Conservation (phyloP, 352 stramenopile genomes). For the Bremia lactucae region DNA sequence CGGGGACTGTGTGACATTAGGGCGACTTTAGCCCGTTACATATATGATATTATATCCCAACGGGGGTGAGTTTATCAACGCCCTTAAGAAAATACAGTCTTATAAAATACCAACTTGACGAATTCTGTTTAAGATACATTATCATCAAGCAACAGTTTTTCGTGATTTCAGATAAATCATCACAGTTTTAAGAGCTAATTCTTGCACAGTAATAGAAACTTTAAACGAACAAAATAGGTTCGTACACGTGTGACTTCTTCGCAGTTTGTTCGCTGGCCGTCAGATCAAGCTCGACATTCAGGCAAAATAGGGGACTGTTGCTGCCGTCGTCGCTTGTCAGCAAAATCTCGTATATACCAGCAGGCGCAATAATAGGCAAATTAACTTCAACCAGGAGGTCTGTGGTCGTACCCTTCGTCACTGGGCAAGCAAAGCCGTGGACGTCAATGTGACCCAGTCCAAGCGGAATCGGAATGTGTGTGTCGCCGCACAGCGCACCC, state of each 20-base stretch:
- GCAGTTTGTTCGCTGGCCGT: constrained; percentile 20
- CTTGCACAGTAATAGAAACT: no score
- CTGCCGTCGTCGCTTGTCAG: constrained; percentile 44
- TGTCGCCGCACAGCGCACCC: constrained; percentile 67
- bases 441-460: constrained; percentile 81
- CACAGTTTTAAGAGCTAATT: no score
- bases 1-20: no score
- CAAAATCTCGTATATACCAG: constrained; percentile 75
- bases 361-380: constrained; percentile 63
- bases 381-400: constrained; percentile 76
- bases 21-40: no score
- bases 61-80: no score
- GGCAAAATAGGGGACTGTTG: constrained; percentile 52
- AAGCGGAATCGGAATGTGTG: constrained; percentile 65
- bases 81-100: no score
- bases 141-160: no score
- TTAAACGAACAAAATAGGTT: constrained; percentile 63
- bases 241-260: constrained; percentile 57
- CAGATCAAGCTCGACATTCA: constrained; percentile 68
- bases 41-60: no score
- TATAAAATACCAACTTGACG: no score
- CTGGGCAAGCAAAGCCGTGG: constrained; percentile 65
- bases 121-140: no score
- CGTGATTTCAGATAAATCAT: no score
- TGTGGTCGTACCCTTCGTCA: constrained; percentile 50